Evolutionary conservation across 129 eudicot species (phyloP), one percentile per base, ranked within the genome.

Genomic region (Cynara cardunculus): DNA sequence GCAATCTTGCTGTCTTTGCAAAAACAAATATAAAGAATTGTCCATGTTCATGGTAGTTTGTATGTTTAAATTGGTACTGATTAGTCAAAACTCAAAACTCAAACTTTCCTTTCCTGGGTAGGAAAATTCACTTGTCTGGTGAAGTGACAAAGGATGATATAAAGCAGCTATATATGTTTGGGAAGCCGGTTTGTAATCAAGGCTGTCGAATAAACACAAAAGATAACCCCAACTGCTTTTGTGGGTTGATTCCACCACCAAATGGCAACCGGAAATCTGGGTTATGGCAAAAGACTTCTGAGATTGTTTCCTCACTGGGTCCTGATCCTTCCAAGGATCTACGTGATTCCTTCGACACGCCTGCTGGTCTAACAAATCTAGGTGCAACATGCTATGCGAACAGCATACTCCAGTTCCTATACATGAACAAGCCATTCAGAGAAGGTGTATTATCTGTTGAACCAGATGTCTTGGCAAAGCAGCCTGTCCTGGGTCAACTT

Each of bases 381-480:
- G 99, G 99, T 25, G 99, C 99, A 14, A 95, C 99, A 1, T 95
- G 99, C 81, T 95, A 95, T 87, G 99, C 99, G 10, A 95, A 95
- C 83, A 95, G 99, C 92, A 95, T 95, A 74, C 95, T 95, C 26
- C 99, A 95, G 78, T 95, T 90, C 66, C 85, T 95, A 34, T 95
- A 86, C 82, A 95, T 92, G 99, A 92, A 92, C 73, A 90, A 89
- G 82, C 82, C 94, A 30, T 95, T 95, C 75, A 87, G 99, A 78
- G 94, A 88, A 70, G 97, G 97, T 83, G 87, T 95, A 27, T 84
- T 89, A 75, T 92, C 91, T 35, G 89, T 91, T 82, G 99, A 95
- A 73, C 89, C 86, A 73, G 93, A 90, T 62, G 92, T 92, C 64
- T 75, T 92, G 53, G 89, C 83, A 25, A 75, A 80, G 44, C 94